These are phyloP conservation scores for Dioscorea zingiberensis DNA, from an alignment of 106 monocot species.

Conservation along the genomic window DNA sequence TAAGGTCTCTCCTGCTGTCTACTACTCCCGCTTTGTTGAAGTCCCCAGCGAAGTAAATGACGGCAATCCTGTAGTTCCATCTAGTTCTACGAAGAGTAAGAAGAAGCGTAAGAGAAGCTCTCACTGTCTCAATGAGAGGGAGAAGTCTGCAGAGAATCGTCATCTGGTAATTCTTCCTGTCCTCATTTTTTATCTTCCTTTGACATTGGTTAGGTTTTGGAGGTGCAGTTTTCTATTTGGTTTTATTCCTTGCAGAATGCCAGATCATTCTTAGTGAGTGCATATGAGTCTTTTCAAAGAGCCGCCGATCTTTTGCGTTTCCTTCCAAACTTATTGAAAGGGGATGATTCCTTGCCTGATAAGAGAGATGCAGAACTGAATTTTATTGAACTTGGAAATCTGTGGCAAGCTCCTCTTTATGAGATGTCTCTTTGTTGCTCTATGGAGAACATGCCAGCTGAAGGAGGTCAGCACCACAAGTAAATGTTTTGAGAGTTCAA, in stretches of 20 bases:
- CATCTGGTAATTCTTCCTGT: constrained; percentile 37
- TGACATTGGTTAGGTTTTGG: background rate
- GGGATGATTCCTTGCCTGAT: constrained; percentile 2
- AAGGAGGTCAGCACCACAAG: background rate
- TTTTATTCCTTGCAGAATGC: constrained; percentile 27
- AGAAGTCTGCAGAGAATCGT: constrained; percentile 52
- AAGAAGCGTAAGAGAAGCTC: constrained; percentile 4
- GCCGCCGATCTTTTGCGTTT: constrained; percentile 29
- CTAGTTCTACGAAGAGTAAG: constrained; percentile 28
- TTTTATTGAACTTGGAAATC: constrained; percentile 62
- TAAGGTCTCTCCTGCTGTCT: constrained; percentile 43
- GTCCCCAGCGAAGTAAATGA: background rate
- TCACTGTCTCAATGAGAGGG: constrained; percentile 51
- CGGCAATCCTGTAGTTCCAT: background rate
- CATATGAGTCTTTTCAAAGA: constrained; percentile 44
- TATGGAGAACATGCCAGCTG: background rate
- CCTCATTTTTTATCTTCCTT: background rate
- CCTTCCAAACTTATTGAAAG: constrained; percentile 38
- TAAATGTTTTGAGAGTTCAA: background rate
- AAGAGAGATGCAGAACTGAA: constrained; percentile 11
- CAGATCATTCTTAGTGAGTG: constrained; percentile 66
- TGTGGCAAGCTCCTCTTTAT: constrained; percentile 60
- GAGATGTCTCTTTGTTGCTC: constrained; percentile 52
- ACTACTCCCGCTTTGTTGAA: constrained; percentile 71
- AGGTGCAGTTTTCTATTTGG: too few species aligned